Evolutionary conservation across 179 eudicot genomes (phyloP), one percentile per base, ranked within the genome.

Genomic region (Actinidia arguta): DNA sequence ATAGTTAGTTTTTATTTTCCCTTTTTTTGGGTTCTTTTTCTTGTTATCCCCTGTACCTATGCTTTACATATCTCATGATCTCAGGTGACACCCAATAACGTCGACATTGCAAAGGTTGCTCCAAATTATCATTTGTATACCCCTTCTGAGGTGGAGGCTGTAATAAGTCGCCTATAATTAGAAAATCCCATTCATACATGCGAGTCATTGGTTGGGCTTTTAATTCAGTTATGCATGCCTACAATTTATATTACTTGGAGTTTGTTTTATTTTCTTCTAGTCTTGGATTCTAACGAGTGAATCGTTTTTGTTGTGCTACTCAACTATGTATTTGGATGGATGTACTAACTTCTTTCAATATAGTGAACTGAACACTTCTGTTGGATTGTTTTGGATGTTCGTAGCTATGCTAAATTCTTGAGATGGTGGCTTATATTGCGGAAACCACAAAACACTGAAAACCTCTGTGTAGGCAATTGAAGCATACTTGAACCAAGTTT

Each of bases 71-170:
- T 39, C 22, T 68, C 6, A 68, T 39, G 77, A 61, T 76, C 74
- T 84, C 92, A 95, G 97, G 97, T 91, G 64, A 93, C 99, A 14
- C 97, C 98, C 12, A 95, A 92, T 84, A 92, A 91, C 46, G 98
- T 93, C 39, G 95, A 96, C 89, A 95, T 96, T 78, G 98, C 98
- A 9, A 96, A 89, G 91, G 99, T 96, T 22, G 90, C 98, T 54
- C 99, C 98, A 20, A 87, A 92, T 73, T 97, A 97, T 88, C 99
- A 97, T 86, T 83, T 97, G 54, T 97, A 97, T 81, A 46, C 97
- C 61, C 98, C 99, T 39, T 78, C 98, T 3, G 99, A 97, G 85
- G 98, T 97, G 75, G 99, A 97, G 80, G 95, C 92, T 59, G 98
- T 97, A 24, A 95, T 97, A 73, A 82, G 68, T 51, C 99, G 97